A percentile compares a stretch with the other conserved stretches of the same genome.
Evolutionary conservation across 352 stramenopile genomes (phyloP).

Genomic region (Globisporangium splendens): DNA sequence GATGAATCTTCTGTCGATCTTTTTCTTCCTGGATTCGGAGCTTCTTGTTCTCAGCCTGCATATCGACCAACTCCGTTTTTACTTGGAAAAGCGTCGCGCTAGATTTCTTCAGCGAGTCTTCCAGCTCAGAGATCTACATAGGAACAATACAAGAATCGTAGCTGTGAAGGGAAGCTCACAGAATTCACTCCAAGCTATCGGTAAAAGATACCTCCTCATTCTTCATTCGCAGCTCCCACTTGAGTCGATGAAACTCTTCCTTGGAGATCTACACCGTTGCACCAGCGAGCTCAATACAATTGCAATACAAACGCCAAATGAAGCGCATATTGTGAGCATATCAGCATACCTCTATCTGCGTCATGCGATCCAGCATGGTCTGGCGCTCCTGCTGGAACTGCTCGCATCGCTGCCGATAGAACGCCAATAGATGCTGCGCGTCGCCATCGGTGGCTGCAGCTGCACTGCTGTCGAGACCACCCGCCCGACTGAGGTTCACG

Average conservation of each 20-base stretch:
- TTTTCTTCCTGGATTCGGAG: slow-evolving; percentile 72
- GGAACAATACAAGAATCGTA: slow-evolving; percentile 1
- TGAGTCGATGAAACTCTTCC: slow-evolving; percentile 65
- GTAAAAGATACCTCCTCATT: slow-evolving; percentile 49
- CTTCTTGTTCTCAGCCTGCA: slow-evolving; percentile 59
- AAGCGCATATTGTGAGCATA: slow-evolving; percentile 11
- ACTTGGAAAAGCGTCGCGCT: slow-evolving; percentile 63
- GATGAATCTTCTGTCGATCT: slow-evolving; percentile 78
- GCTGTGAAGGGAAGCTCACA: background rate
- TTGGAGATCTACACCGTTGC: slow-evolving; percentile 79
- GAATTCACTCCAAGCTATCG: background rate
- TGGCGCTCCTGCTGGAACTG: slow-evolving; percentile 65
- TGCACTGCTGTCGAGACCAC: slow-evolving; percentile 7
- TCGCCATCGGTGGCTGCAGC: slow-evolving; percentile 1
- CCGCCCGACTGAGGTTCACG: slow-evolving; percentile 16
- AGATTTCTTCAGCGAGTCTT: slow-evolving; percentile 45
- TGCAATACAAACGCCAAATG: too few species aligned
- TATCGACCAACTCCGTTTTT: slow-evolving; percentile 58
- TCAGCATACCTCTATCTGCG: slow-evolving; percentile 48
- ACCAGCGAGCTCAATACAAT: background rate
- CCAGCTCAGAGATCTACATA: slow-evolving; percentile 53
- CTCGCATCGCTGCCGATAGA: slow-evolving; percentile 62
- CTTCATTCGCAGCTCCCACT: slow-evolving; percentile 67
- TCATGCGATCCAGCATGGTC: slow-evolving; percentile 43
- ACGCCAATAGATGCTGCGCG: slow-evolving; percentile 37